A percentile compares a stretch with the other conserved stretches of the same genome.
Evolutionary conservation across 495 filamentous ascomycete genomes (phyloP).

Genomic region (Lepraria neglecta): DNA sequence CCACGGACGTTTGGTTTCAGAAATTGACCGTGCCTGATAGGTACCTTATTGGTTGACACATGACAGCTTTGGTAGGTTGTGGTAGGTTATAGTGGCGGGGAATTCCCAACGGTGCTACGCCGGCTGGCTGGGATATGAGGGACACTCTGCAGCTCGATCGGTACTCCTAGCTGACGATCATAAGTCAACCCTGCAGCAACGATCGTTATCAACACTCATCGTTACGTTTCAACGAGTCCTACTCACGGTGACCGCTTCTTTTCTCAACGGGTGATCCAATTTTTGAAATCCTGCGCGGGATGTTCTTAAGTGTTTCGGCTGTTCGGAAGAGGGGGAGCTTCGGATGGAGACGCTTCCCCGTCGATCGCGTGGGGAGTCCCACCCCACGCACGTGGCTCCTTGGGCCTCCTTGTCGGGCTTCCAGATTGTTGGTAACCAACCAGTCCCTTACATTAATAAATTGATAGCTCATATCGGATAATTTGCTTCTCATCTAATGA

Average conservation of each 20-base stretch:
- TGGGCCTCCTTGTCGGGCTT: too few relatives aligned
- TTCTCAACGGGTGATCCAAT: neutral
- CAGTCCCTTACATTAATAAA: too few relatives aligned
- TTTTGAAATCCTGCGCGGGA: conserved; percentile 4
- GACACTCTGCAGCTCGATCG: conserved; percentile 1
- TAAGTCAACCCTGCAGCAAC: conserved; percentile 1
- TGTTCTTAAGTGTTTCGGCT: conserved; percentile 1
- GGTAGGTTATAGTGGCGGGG: neutral
- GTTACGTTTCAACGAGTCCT: neutral
- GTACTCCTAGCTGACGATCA: neutral
- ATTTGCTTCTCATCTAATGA: too few relatives aligned
- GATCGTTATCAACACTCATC: neutral
- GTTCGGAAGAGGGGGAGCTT: neutral
- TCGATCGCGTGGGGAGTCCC: neutral
- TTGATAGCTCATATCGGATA: too few relatives aligned
- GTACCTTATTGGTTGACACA: neutral
- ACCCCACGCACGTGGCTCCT: too few relatives aligned
- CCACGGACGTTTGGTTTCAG: neutral
- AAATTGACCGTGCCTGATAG: neutral
- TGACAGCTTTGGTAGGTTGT: neutral
- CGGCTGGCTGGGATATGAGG: neutral
- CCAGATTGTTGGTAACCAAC: too few relatives aligned
- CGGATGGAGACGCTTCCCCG: neutral
- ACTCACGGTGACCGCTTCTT: neutral
- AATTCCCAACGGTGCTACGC: conserved; percentile 3